Percentiles rank a stretch among this genome's conserved stretches.
Conservation (phyloP, 441 rosid species). For the Codiaeum variegatum region DNA sequence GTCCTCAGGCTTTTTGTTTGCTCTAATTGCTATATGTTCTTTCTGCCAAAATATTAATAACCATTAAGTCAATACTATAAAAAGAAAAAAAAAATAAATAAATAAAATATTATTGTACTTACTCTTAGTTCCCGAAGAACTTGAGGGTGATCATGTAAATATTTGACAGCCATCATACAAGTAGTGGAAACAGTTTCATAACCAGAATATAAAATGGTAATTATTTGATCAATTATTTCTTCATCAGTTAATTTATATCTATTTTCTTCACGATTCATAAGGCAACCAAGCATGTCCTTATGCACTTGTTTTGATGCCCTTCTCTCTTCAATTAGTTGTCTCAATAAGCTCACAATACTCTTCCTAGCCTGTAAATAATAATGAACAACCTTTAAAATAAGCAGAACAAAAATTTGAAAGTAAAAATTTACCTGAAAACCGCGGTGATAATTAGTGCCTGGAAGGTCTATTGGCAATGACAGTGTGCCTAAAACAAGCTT, state of each 20-base stretch:
- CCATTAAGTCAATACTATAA: too few species aligned
- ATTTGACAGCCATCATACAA: conserved; percentile 65
- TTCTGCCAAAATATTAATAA: conserved; percentile 22
- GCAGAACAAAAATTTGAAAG: too few species aligned
- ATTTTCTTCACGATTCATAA: conserved; percentile 39
- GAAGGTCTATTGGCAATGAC: conserved; percentile 54
- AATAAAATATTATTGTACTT: conserved; percentile 17
- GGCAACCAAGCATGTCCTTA: conserved; percentile 46
- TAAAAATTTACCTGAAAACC: conserved; percentile 48
- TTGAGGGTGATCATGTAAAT: conserved; percentile 50
- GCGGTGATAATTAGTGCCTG: conserved; percentile 44
- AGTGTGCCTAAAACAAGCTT: conserved; percentile 44
- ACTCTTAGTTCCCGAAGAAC: conserved; percentile 56
- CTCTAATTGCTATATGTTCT: conserved; percentile 34
- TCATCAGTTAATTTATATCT: conserved; percentile 37
- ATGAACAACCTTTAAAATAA: too few species aligned
- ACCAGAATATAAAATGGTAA: conserved; percentile 50
- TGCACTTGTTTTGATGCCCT: conserved; percentile 38
- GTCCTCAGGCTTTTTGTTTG: conserved; percentile 23
- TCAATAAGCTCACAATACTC: conserved; percentile 30
- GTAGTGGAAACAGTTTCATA: conserved; percentile 62
- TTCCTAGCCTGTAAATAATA: conserved; percentile 45
- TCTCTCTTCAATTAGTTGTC: conserved; percentile 40
- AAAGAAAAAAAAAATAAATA: too few species aligned
- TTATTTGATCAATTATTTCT: conserved; percentile 54